Evolutionary conservation across 1,139 yeast species (phyloP).

Genomic region (Arxiozyma slooffiae): DNA sequence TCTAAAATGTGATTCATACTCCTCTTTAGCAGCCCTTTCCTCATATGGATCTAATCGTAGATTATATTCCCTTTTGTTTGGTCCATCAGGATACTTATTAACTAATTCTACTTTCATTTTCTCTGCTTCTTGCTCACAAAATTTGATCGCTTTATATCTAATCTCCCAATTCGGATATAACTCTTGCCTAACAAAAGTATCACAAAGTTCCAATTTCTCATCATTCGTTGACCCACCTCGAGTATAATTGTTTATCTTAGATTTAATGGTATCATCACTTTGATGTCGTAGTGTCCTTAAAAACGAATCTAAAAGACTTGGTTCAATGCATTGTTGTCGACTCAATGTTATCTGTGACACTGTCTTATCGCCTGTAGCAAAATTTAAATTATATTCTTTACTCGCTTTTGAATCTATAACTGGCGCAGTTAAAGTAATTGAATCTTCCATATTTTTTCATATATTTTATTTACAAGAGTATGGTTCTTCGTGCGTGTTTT

Average conservation of each 20-base stretch:
- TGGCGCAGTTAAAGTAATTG: constrained; percentile 8
- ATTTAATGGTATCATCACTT: constrained; percentile 37
- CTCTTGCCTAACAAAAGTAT: constrained; percentile 28
- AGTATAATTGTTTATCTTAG: constrained; percentile 32
- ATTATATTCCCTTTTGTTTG: constrained; percentile 9
- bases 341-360: constrained; percentile 19
- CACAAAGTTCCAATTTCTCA: constrained; percentile 22
- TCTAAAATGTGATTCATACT: constrained; percentile 23
- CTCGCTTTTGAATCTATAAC: constrained; percentile 9
- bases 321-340: constrained; percentile 33
- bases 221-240: constrained; percentile 15
- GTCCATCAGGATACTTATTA: constrained; percentile 3
- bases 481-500: no score
- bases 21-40: constrained; percentile 30
- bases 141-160: constrained; percentile 32
- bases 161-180: constrained; percentile 38
- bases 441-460: neutral
- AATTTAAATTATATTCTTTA: constrained; percentile 12
- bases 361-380: constrained; percentile 13
- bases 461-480: no score
- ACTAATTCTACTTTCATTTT: constrained; percentile 27
- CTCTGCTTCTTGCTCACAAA: constrained; percentile 31
- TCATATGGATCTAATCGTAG: constrained; percentile 39
- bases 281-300: constrained; percentile 35
- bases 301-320: constrained; percentile 35